Evolutionary conservation across 495 filamentous ascomycete genomes (phyloP), one percentile per base, ranked within the genome.

Genomic region (Symbiotaphrina buchneri): DNA sequence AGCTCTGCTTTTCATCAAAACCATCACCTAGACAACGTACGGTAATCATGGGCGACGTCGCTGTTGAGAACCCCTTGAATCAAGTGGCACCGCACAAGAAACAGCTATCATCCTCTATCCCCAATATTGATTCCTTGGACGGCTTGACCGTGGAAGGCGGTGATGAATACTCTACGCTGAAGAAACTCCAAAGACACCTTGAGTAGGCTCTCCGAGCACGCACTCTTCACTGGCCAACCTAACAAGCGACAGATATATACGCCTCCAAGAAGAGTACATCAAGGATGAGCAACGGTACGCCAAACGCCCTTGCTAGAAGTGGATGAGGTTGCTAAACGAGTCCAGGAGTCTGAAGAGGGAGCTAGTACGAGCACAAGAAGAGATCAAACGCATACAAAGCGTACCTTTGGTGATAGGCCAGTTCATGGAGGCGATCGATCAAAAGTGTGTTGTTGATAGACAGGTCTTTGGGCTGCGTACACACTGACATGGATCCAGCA

Each of bases 341-440:
- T 32, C 24, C 41, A 90, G 83, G 59, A 93, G 82, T 56, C 58
- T 97, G 48, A 97, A 97, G 61, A 66, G 90, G 41, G 87, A 97
- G 58, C 68, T 97, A 19, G 85, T 97, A 24, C 74, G 87, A 33
- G 87, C 87, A 40, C 87, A 97, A 52, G 87, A 97, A 53, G 87
- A 97, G 59, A 97, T 97, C 56, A 97, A 97, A 61, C 72, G 87
- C 38, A 97, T 97, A 50, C 87, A 97, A 53, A 92, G 82, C 52
- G 87, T 97, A 19, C 87, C 87, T 2, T 53, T 97, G 42, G 87
- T 97, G 34, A 97, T 97, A 49, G 87, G 87, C 29, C 87, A 97
- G 57, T 97, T 97, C 52, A 97, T 97, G 87, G 87, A 97, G 56
- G 87, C 87, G 31, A 97, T 97, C 44, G 87, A 97, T 54, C 90